Evolutionary conservation across 1,284 basidiomycete species (phyloP).

Genomic region (Malassezia japonica): DNA sequence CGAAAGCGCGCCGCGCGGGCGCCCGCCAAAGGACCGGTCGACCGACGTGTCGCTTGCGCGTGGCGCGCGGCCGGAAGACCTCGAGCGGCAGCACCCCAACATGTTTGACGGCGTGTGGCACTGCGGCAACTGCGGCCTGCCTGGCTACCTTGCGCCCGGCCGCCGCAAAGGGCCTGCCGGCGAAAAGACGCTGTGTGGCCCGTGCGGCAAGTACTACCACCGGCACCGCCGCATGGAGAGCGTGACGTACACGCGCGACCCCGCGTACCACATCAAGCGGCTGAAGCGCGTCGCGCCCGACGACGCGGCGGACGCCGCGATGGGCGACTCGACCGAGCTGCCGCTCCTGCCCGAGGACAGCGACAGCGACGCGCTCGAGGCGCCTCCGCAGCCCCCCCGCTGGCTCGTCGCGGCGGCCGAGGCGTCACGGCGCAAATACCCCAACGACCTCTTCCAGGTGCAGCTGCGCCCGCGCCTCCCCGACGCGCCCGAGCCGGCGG

Average conservation of each 20-base stretch:
- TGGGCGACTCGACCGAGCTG: not conserved
- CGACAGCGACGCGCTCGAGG: constrained; percentile 11
- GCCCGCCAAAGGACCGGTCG: constrained; percentile 2
- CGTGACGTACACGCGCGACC: constrained; percentile 39
- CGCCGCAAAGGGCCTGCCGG: constrained; percentile 69
- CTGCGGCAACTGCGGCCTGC: constrained; percentile 46
- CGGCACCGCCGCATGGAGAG: constrained; percentile 36
- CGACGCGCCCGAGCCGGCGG: constrained; percentile 20
- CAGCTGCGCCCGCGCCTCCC: constrained; percentile 18
- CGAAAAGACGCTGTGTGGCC: constrained; percentile 79
- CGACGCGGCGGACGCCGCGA: not conserved
- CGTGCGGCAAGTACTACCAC: constrained; percentile 63
- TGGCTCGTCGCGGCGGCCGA: constrained; percentile 63
- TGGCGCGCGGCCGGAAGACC: constrained; percentile 31
- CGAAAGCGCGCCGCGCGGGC: not conserved
- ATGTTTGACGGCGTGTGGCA: constrained; percentile 45
- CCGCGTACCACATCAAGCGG: constrained; percentile 23
- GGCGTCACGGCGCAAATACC: constrained; percentile 63
- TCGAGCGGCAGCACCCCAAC: constrained; percentile 41
- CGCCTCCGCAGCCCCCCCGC: constrained; percentile 51
- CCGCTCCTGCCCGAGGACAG: not conserved
- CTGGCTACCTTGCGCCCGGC: constrained; percentile 31
- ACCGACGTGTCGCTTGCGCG: not conserved
- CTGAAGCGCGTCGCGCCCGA: not conserved
- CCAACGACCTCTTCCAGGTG: constrained; percentile 64